Evolutionary conservation across 2,329 filamentous ascomycete species (phyloP), one percentile per base, ranked within the genome.

Genomic region (Cladobotryum protrusum): DNA sequence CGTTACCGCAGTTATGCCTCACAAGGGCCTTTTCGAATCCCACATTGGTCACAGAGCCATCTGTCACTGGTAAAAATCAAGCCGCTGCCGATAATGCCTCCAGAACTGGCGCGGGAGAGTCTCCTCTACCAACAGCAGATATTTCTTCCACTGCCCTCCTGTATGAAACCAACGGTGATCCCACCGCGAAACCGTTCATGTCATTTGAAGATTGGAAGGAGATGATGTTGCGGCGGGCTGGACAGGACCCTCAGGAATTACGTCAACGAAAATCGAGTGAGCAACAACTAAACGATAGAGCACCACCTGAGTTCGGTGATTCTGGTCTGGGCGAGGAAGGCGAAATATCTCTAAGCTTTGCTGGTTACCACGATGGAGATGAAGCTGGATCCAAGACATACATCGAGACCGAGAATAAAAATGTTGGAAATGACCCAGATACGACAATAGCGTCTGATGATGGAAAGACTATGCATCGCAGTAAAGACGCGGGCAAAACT

Each of bases 191-290:
- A 5, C 56, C 90, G 6, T 97, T 97, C 66, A 82, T 97, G 60
- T 96, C 93, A 0, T 99, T 99, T 60, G 93, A 97, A 65, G 92
- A 97, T 61, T 99, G 93, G 93, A 97, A 96, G 71, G 89, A 86
- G 62, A 87, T 91, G 74, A 96, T 95, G 71, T 72, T 97, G 15
- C 87, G 85, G 46, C 88, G 89, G 63, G 85, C 82, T 3, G 92
- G 89, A 12, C 92, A 96, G 62, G 77, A 81, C 48, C 73, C 74
- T 5, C 67, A 89, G 73, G 63, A 87, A 70, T 57, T 88, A 78
- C 68, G 83, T 78, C 67, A 77, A 78, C 63, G 87, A 72, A 64
- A 81, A 75, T 57, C 76, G 61, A 65, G 74, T 72, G 68, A 79
- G 64, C 61, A 72, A 63, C 55, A 71, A 65, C 62, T 70, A 62